A percentile compares a stretch with the other conserved stretches of the same genome.
Conservation (phyloP, 257 asterid genomes). For the Fraxinus excelsior region DNA sequence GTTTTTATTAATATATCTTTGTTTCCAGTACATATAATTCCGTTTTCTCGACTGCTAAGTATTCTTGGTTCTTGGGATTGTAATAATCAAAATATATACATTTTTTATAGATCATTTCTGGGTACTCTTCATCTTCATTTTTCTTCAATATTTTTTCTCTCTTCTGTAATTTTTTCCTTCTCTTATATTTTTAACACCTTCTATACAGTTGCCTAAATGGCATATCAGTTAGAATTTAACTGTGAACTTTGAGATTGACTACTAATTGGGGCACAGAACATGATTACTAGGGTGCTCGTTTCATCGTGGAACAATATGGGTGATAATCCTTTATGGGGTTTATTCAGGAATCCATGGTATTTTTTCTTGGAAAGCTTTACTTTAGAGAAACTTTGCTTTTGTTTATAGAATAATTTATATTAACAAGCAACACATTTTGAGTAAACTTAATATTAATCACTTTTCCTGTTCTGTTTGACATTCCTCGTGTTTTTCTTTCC, state of each 20-base stretch:
- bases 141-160: background rate
- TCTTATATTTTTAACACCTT: background rate
- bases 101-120: background rate
- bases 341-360: constrained; percentile 43
- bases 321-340: constrained; percentile 39
- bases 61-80: constrained; percentile 10
- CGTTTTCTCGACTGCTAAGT: background rate
- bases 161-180: background rate
- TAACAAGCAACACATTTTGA: background rate
- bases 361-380: background rate
- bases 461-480: background rate
- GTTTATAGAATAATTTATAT: background rate
- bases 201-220: background rate
- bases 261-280: constrained; percentile 15
- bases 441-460: background rate
- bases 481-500: background rate
- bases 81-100: background rate
- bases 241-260: background rate
- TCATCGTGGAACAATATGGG: constrained; percentile 23
- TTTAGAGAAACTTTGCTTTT: background rate
- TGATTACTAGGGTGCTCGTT: constrained; percentile 17
- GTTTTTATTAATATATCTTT: background rate
- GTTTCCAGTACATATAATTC: background rate
- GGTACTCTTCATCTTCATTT: background rate
- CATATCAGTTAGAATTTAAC: background rate